Conservation (phyloP, 2,329 filamentous ascomycete species). For the Nannizzia gypsea region DNA sequence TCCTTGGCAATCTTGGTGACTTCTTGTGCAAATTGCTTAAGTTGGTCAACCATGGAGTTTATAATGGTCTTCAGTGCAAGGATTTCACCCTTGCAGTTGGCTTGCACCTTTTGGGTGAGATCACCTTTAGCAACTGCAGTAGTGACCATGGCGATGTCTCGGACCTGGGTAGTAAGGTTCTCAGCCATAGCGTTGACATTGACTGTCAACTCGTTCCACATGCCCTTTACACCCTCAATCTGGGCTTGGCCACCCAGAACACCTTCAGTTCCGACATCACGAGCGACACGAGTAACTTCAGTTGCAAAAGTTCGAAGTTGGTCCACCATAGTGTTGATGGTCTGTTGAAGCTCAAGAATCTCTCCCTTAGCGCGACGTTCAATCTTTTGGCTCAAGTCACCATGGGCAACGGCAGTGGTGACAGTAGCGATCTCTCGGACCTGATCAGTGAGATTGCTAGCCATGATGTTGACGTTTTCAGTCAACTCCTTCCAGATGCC, state of each 20-base stretch:
- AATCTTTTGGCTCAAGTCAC: slow-evolving; percentile 74
- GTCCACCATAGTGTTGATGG: slow-evolving; percentile 83
- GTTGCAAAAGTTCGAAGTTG: slow-evolving; percentile 73
- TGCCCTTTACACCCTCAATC: slow-evolving; percentile 72
- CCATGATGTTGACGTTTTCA: slow-evolving; percentile 78
- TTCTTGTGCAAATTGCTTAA: slow-evolving; percentile 92
- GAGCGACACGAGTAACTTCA: slow-evolving; percentile 69
- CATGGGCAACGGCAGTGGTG: slow-evolving; percentile 70
- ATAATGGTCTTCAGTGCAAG: slow-evolving; percentile 94
- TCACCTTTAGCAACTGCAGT: slow-evolving; percentile 68
- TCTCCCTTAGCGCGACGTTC: slow-evolving; percentile 69
- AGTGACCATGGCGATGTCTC: slow-evolving; percentile 78
- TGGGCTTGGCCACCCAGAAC: slow-evolving; percentile 72
- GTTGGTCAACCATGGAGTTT: slow-evolving; percentile 97
- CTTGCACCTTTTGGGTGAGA: slow-evolving; percentile 91
- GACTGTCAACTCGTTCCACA: slow-evolving; percentile 79
- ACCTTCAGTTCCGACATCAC: slow-evolving; percentile 75
- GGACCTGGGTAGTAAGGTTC: slow-evolving; percentile 76
- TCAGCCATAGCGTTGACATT: slow-evolving; percentile 84
- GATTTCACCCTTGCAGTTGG: slow-evolving; percentile 83
- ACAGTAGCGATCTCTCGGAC: slow-evolving; percentile 77
- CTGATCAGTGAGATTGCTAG: slow-evolving; percentile 69
- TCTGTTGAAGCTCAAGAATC: slow-evolving; percentile 71
- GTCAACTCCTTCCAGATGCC: slow-evolving; percentile 97
- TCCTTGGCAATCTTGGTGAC: slow-evolving; percentile 94